These are phyloP conservation scores for Brachypodium distachyon DNA, from an alignment of 202 grass and related monocot genomes.

Conservation along the genomic window DNA sequence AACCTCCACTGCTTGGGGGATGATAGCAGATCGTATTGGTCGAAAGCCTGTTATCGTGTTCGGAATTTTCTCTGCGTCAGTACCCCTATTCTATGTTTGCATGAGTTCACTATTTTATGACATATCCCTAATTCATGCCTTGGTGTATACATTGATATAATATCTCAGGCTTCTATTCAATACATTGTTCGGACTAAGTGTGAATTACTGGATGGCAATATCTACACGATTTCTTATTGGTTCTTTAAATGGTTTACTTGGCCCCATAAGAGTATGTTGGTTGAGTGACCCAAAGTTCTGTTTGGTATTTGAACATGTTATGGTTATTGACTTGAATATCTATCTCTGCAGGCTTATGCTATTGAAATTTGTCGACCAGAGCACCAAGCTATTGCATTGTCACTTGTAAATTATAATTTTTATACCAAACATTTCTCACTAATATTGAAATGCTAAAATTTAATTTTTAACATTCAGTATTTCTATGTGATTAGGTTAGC, in stretches of 20 bases:
- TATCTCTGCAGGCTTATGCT: constrained; percentile 47
- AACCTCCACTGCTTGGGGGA: constrained; percentile 50
- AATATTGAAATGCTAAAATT: neutral
- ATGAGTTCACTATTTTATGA: neutral
- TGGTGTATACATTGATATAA: neutral
- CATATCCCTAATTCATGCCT: neutral
- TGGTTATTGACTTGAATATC: neutral
- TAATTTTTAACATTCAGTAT: neutral
- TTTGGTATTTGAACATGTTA: neutral
- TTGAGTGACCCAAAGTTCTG: neutral
- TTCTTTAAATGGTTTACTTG: constrained; percentile 45
- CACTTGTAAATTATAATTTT: constrained; percentile 35
- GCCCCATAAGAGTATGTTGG: constrained; percentile 46
- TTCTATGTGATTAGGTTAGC: constrained; percentile 38
- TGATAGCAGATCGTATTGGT: constrained; percentile 51
- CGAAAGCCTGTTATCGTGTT: constrained; percentile 63
- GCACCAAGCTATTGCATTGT: constrained; percentile 50
- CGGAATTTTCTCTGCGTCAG: constrained; percentile 38
- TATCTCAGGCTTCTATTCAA: constrained; percentile 59
- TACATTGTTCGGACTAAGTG: constrained; percentile 52
- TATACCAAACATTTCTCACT: neutral
- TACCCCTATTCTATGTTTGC: neutral
- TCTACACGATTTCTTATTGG: constrained; percentile 50
- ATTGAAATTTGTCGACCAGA: constrained; percentile 56
- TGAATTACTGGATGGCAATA: constrained; percentile 64